Conservation (phyloP, 75 land plant genomes). For the Pinus albicaulis region DNA sequence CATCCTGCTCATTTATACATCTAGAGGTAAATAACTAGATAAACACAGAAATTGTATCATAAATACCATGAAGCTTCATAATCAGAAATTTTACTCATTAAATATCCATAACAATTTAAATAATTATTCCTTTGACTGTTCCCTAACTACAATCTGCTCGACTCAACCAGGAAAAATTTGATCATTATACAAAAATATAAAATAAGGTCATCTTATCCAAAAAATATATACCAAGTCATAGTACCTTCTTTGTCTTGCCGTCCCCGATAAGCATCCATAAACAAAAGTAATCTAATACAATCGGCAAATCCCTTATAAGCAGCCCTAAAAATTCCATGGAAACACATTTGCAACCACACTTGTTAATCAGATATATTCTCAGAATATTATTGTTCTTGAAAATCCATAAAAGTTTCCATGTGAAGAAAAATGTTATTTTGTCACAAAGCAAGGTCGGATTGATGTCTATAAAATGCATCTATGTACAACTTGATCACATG, state of each 20-base stretch:
- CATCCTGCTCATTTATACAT: constrained; percentile 57
- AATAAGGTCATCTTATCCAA: background rate
- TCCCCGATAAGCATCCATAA: constrained; percentile 84
- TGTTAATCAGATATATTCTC: background rate
- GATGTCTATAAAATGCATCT: background rate
- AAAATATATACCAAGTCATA: background rate
- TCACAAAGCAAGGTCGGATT: background rate
- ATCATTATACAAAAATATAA: background rate
- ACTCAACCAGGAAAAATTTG: background rate
- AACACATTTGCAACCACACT: constrained; percentile 4
- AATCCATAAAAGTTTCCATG: background rate
- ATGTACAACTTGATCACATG: background rate
- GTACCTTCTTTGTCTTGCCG: constrained; percentile 99
- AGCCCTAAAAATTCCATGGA: constrained; percentile 62
- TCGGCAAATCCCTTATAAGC: constrained; percentile 98
- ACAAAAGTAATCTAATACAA: constrained; percentile 87
- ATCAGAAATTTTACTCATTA: background rate
- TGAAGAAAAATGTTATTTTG: background rate
- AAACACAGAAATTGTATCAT: background rate
- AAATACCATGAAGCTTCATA: background rate
- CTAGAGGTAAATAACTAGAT: constrained; percentile 8
- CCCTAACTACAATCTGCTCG: background rate
- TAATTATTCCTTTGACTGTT: background rate
- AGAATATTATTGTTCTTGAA: background rate
- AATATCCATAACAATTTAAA: background rate